Base-by-base conservation (phyloP, 2,329 filamentous ascomycete genomes). In the Colletotrichum cuscutae region DNA sequence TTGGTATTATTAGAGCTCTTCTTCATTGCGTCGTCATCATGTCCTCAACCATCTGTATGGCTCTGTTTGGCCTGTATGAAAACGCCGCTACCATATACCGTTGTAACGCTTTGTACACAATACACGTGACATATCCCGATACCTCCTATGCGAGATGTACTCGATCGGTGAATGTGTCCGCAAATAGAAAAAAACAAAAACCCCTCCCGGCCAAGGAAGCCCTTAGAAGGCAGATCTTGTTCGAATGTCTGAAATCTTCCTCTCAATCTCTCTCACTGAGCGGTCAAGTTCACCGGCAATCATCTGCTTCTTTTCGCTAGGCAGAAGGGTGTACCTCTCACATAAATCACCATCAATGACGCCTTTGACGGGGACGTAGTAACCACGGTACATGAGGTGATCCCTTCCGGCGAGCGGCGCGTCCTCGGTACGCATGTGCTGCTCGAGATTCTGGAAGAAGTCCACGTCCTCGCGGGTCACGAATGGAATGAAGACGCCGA, bases 311-410 rank as follows among this genome's bases (percentile, higher is more conserved):
- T 94, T 95, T 78, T 98, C 96, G 77, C 92, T 93, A 30, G 93
- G 89, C 73, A 99, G 86, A 72, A 97, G 85, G 71, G 95, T 90
- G 83, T 95, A 99, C 77, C 95, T 90, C 86, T 99, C 97, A 78
- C 97, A 98, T 53, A 99, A 86, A 84, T 99, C 97, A 32, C 97
- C 97, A 82, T 99, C 97, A 78, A 99, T 98, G 32, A 97, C 92
- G 9, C 95, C 95, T 87, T 99, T 99, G 54, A 97, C 95, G 0
- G 97, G 97, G 7, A 94, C 95, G 81, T 98, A 99, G 84, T 98
- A 99, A 76, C 95, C 92, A 75, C 97, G 90, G 82, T 97, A 99
- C 79, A 98, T 97, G 58, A 99, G 87, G 82, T 99, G 97, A 81
- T 99, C 97, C 76, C 97, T 90, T 54, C 97, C 97, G 24, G 95